These are phyloP conservation scores for Neophaeococcomyces aloes DNA, from an alignment of 2,329 filamentous ascomycete species.

Conservation along the genomic window DNA sequence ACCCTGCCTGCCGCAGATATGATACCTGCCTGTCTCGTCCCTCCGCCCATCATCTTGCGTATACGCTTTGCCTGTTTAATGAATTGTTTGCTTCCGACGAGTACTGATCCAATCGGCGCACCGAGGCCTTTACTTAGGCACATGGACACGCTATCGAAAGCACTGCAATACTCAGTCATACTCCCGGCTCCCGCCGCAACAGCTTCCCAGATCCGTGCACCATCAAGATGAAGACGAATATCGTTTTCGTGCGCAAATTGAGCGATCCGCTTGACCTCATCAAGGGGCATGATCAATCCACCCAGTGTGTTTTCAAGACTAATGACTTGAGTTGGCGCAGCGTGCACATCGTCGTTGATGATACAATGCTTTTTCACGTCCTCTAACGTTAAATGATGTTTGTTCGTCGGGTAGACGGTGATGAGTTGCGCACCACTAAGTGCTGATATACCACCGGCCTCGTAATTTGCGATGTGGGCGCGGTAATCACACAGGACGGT, in stretches of 20 bases:
- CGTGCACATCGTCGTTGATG: slow-evolving; percentile 60
- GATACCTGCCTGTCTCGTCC: slow-evolving; percentile 64
- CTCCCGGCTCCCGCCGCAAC: slow-evolving; percentile 60
- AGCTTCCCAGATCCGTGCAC: slow-evolving; percentile 73
- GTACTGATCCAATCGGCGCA: slow-evolving; percentile 66
- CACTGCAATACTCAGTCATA: slow-evolving; percentile 54
- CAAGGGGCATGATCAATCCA: slow-evolving; percentile 66
- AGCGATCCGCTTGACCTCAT: slow-evolving; percentile 58
- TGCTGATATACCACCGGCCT: slow-evolving; percentile 57
- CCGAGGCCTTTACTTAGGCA: slow-evolving; percentile 78
- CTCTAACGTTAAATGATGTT: slow-evolving; percentile 61
- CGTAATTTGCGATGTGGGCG: slow-evolving; percentile 60
- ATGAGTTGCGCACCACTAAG: slow-evolving; percentile 62
- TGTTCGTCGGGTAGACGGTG: slow-evolving; percentile 58
- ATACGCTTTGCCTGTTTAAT: slow-evolving; percentile 63
- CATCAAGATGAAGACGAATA: slow-evolving; percentile 66
- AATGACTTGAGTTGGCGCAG: slow-evolving; percentile 70
- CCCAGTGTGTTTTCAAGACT: slow-evolving; percentile 77
- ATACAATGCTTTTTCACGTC: slow-evolving; percentile 60
- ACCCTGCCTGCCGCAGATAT: slow-evolving; percentile 65
- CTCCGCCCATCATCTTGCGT: slow-evolving; percentile 70
- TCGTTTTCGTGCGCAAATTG: slow-evolving; percentile 55
- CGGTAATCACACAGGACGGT: slow-evolving; percentile 68
- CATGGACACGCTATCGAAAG: slow-evolving; percentile 64
- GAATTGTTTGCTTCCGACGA: slow-evolving; percentile 50